Conservation (phyloP, 2,329 filamentous ascomycete species). For the Aureobasidium melanogenum region DNA sequence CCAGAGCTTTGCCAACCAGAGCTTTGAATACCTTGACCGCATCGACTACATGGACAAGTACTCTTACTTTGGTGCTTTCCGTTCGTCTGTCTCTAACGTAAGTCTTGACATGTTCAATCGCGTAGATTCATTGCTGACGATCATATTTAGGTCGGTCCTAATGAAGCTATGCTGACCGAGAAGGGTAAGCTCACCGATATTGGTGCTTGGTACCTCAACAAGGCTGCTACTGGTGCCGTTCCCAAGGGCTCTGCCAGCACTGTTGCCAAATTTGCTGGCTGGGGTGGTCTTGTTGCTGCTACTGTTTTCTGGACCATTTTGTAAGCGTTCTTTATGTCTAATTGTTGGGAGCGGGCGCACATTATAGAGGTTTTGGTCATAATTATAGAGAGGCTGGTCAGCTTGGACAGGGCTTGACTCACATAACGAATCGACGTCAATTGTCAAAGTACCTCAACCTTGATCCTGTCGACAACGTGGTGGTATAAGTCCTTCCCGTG, state of each 20-base stretch:
- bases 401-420: not conserved
- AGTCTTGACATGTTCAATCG: not conserved
- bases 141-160: slow-evolving; percentile 42
- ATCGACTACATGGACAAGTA: slow-evolving; percentile 54
- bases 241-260: slow-evolving; percentile 23
- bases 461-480: not conserved
- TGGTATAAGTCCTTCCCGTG: too few species aligned
- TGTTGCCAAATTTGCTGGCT: slow-evolving; percentile 22
- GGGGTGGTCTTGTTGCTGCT: slow-evolving; percentile 12
- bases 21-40: slow-evolving; percentile 45
- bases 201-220: slow-evolving; percentile 67
- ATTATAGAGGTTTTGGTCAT: not conserved
- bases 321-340: not conserved
- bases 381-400: not conserved
- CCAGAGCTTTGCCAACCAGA: slow-evolving; percentile 60
- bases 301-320: slow-evolving; percentile 4
- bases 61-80: slow-evolving; percentile 68
- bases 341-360: slow-evolving; percentile 1
- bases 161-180: slow-evolving; percentile 60
- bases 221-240: slow-evolving; percentile 29
- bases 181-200: slow-evolving; percentile 65
- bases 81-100: slow-evolving; percentile 57
- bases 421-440: not conserved
- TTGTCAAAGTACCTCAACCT: not conserved
- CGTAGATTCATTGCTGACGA: not conserved